Evolutionary conservation across 352 stramenopile species (phyloP), one percentile per base, ranked within the genome.

Genomic region (Globisporangium middletonii): DNA sequence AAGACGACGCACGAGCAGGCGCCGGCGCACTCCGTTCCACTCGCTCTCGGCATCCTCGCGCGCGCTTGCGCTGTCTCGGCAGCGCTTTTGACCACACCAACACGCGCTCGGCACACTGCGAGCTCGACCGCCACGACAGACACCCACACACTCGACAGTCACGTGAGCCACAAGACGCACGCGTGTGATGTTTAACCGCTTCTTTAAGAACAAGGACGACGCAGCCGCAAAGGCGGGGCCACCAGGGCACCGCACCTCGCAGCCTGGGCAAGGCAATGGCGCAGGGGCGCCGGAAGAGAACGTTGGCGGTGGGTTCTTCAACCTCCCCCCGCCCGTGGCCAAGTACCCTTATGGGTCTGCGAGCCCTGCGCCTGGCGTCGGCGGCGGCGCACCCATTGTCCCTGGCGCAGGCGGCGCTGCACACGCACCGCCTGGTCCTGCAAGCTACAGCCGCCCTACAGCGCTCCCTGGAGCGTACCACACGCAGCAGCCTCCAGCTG

Each of bases 181-280:
- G 16, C 30, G 4, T 12, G 33, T 33, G 33, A 94, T 94, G 83
- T 88, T 94, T 38, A 38, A 38, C 47, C 79, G 83, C 16, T 89
- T 94, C 60, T 92, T 89, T 50, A 92, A 89, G 71, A 88, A 88
- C 65, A 92, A 92, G 55, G 77, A 90, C 19, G 79, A 92, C 63
- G 72, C 72, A 28, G 89, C 88, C n/a, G 48, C 57, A 6, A 63
- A 63, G 71, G 63, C 57, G 26, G 74, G 77, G 0, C 79, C 82
- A 16, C 72, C 74, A 12, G 82, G 77, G 35, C 79, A 86, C 68
- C 81, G 78, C 27, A 64, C 65, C 49, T 61, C 65, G n/a, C 64
- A 73, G 19, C 33, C 63, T 0, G 59, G 63, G 7, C 43, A 52
- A 13, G 19, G 35, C 13, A 27, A 30, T 23, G 50, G 27, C 1